phyloP scores from a whole-genome alignment of 495 filamentous ascomycete genomes.

The Amphirosellinia nigrospora region DNA sequence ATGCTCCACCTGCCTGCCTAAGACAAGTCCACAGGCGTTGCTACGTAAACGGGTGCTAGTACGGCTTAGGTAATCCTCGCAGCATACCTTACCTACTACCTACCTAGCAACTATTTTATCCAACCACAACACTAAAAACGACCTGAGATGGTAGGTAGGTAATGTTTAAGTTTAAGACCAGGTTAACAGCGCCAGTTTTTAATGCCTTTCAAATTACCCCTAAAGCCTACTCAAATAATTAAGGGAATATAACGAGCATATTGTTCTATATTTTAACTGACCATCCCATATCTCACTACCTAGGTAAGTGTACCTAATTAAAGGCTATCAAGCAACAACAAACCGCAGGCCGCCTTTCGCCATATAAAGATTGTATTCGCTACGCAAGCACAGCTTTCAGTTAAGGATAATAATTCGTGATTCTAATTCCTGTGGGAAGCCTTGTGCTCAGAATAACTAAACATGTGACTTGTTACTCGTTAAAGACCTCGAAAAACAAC shows the following conservation, averaged over 20 bases:
- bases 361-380: not conserved
- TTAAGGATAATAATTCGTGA: no score
- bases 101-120: no score
- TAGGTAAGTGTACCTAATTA: no score
- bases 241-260: not conserved
- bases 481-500: not conserved
- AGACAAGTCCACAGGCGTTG: not conserved
- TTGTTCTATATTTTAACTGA: not conserved
- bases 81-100: not conserved
- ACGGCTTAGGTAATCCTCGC: not conserved
- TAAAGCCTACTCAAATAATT: not conserved
- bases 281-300: not conserved
- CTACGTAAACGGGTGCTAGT: not conserved
- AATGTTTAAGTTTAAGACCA: no score
- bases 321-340: not conserved
- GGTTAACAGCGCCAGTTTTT: no score
- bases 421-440: not conserved
- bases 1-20: slow-evolving; percentile 26
- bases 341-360: not conserved
- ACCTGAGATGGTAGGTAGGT: no score
- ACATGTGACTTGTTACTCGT: not conserved
- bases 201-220: no score
- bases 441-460: not conserved
- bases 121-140: no score
- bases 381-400: not conserved